A percentile compares a stretch with the other conserved stretches of the same genome.
phyloP scores from a whole-genome alignment of 768 basidiomycete genomes.

The Boletellus emodensis region DNA sequence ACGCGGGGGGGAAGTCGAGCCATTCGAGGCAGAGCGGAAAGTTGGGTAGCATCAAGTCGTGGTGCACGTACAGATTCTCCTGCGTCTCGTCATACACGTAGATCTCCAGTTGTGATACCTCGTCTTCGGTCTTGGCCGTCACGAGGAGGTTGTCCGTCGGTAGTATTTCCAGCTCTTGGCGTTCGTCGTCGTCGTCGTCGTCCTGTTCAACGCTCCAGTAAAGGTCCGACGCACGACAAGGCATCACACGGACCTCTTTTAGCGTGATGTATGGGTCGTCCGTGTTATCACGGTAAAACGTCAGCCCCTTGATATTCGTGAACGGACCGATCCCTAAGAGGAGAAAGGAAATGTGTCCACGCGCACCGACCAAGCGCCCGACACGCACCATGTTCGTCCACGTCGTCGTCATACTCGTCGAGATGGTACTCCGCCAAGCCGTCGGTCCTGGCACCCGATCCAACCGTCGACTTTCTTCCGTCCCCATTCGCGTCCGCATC shows the following conservation, averaged over 20 bases:
- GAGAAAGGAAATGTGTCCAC: not conserved
- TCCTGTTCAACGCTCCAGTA: constrained; percentile 11
- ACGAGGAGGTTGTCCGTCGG: constrained; percentile 93
- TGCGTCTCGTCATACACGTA: constrained; percentile 73
- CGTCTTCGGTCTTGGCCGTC: constrained; percentile 92
- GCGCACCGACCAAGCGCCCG: not conserved
- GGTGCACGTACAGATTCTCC: constrained; percentile 93
- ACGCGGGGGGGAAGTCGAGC: constrained; percentile 88
- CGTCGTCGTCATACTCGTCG: constrained; percentile 89
- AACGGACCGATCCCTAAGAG: constrained; percentile 69
- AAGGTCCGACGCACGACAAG: not conserved
- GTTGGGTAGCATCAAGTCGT: constrained; percentile 95
- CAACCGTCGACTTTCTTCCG: constrained; percentile 14
- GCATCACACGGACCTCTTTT: constrained; percentile 64
- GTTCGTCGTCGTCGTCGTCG: constrained; percentile 76
- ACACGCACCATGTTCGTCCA: constrained; percentile 31
- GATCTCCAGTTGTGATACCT: constrained; percentile 91
- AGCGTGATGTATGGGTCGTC: constrained; percentile 97
- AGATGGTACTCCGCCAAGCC: constrained; percentile 86
- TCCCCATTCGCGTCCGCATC: constrained; percentile 31
- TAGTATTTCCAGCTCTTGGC: constrained; percentile 82
- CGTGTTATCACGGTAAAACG: constrained; percentile 85
- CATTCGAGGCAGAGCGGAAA: constrained; percentile 99
- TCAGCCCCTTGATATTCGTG: constrained; percentile 92
- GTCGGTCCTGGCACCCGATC: constrained; percentile 40